Conservation (phyloP, 2,329 filamentous ascomycete genomes). For the Alternaria arbusti region DNA sequence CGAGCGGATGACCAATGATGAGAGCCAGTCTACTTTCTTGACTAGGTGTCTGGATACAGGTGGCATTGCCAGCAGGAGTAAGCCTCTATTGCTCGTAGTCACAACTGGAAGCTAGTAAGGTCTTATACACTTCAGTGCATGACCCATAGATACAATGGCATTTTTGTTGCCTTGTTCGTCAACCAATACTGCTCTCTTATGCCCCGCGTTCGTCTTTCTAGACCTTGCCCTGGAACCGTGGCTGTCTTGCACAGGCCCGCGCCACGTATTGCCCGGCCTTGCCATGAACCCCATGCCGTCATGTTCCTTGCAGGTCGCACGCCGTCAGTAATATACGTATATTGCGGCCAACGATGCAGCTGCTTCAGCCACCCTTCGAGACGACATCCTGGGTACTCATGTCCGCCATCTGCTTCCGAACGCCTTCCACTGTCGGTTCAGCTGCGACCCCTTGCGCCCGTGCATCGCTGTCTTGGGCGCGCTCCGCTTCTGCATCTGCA, state of each 20-base stretch:
- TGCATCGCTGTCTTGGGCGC: conserved; percentile 8
- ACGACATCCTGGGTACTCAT: conserved; percentile 31
- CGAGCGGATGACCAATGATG: conserved; percentile 1
- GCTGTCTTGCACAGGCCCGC: conserved; percentile 8
- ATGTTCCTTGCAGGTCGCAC: conserved; percentile 18
- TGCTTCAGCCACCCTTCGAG: conserved; percentile 34
- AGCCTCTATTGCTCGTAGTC: not conserved
- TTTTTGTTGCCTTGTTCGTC: not conserved
- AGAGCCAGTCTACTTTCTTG: not conserved
- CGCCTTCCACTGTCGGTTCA: conserved; percentile 31
- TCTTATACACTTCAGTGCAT: conserved; percentile 3
- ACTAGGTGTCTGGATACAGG: conserved; percentile 9
- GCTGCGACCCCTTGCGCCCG: conserved; percentile 16
- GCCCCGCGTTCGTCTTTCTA: not conserved
- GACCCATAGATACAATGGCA: conserved; percentile 11
- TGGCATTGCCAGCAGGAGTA: conserved; percentile 1
- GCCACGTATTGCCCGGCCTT: conserved; percentile 24
- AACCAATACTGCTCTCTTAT: not conserved
- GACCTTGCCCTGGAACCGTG: not conserved
- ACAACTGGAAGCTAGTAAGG: not conserved
- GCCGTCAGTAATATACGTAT: conserved; percentile 31
- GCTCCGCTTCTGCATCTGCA: conserved; percentile 20
- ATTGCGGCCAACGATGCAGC: conserved; percentile 21
- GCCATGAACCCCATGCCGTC: conserved; percentile 14
- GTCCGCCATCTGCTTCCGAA: conserved; percentile 41